phyloP scores from a whole-genome alignment of 768 basidiomycete species.

The Xerocomus brunneocitrinus region DNA sequence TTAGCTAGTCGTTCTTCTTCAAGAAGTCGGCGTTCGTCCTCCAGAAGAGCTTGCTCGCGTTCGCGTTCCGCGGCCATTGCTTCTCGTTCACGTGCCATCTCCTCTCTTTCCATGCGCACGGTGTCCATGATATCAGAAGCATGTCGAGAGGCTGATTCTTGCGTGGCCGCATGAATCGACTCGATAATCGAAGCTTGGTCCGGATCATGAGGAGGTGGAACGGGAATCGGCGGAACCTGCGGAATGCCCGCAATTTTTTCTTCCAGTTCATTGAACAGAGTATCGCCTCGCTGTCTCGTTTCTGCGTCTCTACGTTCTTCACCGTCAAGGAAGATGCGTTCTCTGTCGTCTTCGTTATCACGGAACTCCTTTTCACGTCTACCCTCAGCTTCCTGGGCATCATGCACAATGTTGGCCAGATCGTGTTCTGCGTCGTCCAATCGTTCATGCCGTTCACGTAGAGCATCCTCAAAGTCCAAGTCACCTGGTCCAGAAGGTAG shows the following conservation, averaged over 20 bases:
- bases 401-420: conserved; percentile 43
- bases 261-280: conserved; percentile 25
- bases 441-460: conserved; percentile 45
- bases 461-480: conserved; percentile 39
- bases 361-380: conserved; percentile 62
- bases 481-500: conserved; percentile 25
- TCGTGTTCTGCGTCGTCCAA: conserved; percentile 52
- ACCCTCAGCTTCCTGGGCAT: conserved; percentile 57
- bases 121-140: conserved; percentile 56
- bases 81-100: conserved; percentile 52
- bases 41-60: conserved; percentile 42
- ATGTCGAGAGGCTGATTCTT: conserved; percentile 54
- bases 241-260: conserved; percentile 24
- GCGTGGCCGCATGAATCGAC: conserved; percentile 39
- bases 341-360: conserved; percentile 58
- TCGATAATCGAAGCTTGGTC: conserved; percentile 34
- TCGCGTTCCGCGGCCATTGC: conserved; percentile 52
- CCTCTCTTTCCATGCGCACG: conserved; percentile 55
- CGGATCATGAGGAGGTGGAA: conserved; percentile 15
- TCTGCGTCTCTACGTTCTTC: conserved; percentile 59
- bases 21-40: conserved; percentile 43
- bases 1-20: conserved; percentile 50
- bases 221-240: conserved; percentile 19
- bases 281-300: conserved; percentile 36
- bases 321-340: conserved; percentile 54